These are phyloP conservation scores for Pseudocercospora fuligena DNA, from an alignment of 2,329 filamentous ascomycete species.

Conservation along the genomic window DNA sequence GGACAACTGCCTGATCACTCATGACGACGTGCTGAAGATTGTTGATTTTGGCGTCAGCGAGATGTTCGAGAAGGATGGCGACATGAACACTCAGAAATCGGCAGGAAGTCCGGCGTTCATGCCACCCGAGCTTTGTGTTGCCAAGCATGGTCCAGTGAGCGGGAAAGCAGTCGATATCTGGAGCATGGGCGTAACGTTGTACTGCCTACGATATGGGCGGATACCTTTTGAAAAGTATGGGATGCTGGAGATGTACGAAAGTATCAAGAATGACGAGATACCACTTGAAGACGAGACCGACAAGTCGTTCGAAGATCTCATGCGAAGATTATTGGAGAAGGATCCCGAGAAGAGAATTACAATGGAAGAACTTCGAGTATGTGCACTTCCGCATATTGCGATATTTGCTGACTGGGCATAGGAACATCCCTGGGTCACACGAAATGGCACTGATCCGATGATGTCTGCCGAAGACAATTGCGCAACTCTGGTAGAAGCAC, in stretches of 20 bases:
- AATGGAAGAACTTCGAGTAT: slow-evolving; percentile 80
- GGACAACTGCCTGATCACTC: slow-evolving; percentile 88
- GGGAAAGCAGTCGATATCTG: slow-evolving; percentile 93
- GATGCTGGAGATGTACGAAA: slow-evolving; percentile 85
- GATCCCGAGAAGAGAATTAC: slow-evolving; percentile 80
- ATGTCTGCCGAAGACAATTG: slow-evolving; percentile 86
- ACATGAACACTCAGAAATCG: slow-evolving; percentile 91
- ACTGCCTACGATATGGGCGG: slow-evolving; percentile 85
- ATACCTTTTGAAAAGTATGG: slow-evolving; percentile 83
- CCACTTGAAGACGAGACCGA: slow-evolving; percentile 67
- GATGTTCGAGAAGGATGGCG: slow-evolving; percentile 87
- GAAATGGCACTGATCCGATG: slow-evolving; percentile 74
- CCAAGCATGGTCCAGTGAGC: slow-evolving; percentile 83
- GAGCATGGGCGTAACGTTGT: slow-evolving; percentile 97
- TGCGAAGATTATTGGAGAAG: slow-evolving; percentile 78
- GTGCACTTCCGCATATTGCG: slow-evolving; percentile 40
- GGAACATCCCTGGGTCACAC: slow-evolving; percentile 94
- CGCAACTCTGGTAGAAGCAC: slow-evolving; percentile 75
- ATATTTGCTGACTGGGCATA: slow-evolving; percentile 46
- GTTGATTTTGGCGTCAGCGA: slow-evolving; percentile 99
- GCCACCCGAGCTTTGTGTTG: slow-evolving; percentile 87
- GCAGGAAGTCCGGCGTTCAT: slow-evolving; percentile 94
- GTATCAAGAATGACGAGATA: slow-evolving; percentile 75
- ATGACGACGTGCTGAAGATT: slow-evolving; percentile 92
- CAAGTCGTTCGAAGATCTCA: slow-evolving; percentile 73